phyloP scores from a whole-genome alignment of 805 yeast species.

The Myxozyma monticola region DNA sequence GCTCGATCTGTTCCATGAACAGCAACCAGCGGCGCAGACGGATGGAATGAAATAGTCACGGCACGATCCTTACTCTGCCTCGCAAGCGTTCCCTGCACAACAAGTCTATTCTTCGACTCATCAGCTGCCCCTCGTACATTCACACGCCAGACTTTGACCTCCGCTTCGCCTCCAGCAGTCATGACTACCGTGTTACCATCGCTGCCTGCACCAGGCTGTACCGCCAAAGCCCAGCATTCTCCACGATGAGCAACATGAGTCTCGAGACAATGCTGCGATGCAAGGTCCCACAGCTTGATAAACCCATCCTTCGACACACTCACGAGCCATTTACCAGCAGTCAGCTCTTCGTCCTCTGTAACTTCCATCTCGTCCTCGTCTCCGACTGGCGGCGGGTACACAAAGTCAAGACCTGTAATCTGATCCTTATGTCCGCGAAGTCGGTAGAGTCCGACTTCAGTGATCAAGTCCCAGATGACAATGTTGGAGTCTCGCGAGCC shows the following conservation, averaged over 20 bases:
- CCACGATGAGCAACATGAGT: slow-evolving; percentile 92
- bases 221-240: slow-evolving; percentile 85
- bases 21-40: slow-evolving; percentile 47
- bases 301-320: slow-evolving; percentile 87
- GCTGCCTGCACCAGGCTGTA: slow-evolving; percentile 39
- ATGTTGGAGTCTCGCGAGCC: slow-evolving; percentile 85
- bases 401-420: slow-evolving; percentile 70
- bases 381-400: slow-evolving; percentile 39
- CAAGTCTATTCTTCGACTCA: slow-evolving; percentile 47
- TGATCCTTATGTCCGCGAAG: slow-evolving; percentile 86
- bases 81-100: slow-evolving; percentile 58
- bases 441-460: slow-evolving; percentile 84
- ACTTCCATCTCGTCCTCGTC: slow-evolving; percentile 26
- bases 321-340: slow-evolving; percentile 68
- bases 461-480: slow-evolving; percentile 92
- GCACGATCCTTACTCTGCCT: slow-evolving; percentile 65
- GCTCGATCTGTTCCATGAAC: slow-evolving; percentile 80
- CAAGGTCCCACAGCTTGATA: slow-evolving; percentile 90
- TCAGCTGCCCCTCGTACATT: slow-evolving; percentile 42
- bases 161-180: slow-evolving; percentile 79
- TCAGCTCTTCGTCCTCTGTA: slow-evolving; percentile 21
- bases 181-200: slow-evolving; percentile 44
- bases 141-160: slow-evolving; percentile 80
- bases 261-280: slow-evolving; percentile 84
- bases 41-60: slow-evolving; percentile 56